Evolutionary conservation across 2,329 filamentous ascomycete species (phyloP).

Genomic region (Ophiostoma quercus): DNA sequence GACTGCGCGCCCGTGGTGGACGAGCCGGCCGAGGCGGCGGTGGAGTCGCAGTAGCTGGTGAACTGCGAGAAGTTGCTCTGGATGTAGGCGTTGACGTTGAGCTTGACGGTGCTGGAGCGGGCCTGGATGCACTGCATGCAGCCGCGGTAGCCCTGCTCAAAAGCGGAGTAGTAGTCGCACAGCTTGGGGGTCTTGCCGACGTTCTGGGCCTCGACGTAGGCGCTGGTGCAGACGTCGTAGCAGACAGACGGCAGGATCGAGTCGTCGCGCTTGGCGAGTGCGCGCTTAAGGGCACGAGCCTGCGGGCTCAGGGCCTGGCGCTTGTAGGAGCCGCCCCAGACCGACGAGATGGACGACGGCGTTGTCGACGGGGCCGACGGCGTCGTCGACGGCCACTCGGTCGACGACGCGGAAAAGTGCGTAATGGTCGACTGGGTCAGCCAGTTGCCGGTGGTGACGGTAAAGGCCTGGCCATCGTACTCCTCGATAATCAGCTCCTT

Average conservation of each 20-base stretch:
- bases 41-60: constrained; percentile 40
- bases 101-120: constrained; percentile 30
- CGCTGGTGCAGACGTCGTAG: constrained; percentile 49
- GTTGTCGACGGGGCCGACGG: constrained; percentile 14
- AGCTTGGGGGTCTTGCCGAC: constrained; percentile 46
- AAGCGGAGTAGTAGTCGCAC: constrained; percentile 42
- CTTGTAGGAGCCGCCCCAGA: neutral
- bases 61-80: constrained; percentile 41
- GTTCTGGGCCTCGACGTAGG: constrained; percentile 41
- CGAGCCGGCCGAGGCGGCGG: constrained; percentile 12
- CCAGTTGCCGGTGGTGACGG: constrained; percentile 53
- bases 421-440: constrained; percentile 47
- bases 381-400: constrained; percentile 2
- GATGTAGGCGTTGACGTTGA: constrained; percentile 36
- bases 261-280: constrained; percentile 39
- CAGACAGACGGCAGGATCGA: constrained; percentile 45
- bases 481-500: constrained; percentile 38
- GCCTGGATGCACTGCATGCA: constrained; percentile 43
- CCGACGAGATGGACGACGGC: neutral
- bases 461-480: constrained; percentile 35
- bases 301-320: neutral
- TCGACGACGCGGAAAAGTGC: constrained; percentile 35
- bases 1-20: constrained; percentile 13
- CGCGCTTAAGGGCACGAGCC: neutral
- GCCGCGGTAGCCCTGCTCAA: constrained; percentile 33